Conservation (phyloP, 331 rosid species). For the Telfairia occidentalis region DNA sequence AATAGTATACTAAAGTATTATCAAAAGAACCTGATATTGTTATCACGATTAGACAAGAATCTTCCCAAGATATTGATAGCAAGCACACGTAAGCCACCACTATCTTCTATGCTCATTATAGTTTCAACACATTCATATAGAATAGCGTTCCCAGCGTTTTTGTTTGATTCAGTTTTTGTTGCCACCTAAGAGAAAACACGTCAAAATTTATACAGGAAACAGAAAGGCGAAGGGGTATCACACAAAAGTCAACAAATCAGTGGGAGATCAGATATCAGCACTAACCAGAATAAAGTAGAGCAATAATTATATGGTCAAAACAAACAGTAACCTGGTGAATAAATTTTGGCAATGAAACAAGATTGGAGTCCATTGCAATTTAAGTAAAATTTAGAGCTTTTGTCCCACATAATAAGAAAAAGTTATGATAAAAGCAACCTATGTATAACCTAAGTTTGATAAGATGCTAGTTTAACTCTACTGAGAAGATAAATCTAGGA, state of each 20-base stretch:
- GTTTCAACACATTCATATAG: conserved; percentile 93
- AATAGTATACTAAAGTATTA: conserved; percentile 4
- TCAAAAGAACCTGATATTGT: conserved; percentile 67
- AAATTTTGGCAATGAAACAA: neutral
- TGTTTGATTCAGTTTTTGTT: conserved; percentile 92
- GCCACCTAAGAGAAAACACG: conserved; percentile 62
- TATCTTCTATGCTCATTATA: conserved; percentile 95
- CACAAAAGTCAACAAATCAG: conserved; percentile 3
- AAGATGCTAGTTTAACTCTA: neutral
- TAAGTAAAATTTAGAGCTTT: neutral
- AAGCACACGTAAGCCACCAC: conserved; percentile 92
- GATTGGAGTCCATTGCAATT: neutral
- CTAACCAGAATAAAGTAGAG: neutral
- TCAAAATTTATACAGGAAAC: conserved; percentile 15
- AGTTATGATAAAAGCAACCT: neutral
- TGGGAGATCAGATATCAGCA: neutral
- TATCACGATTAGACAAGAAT: conserved; percentile 94
- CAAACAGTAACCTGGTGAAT: neutral
- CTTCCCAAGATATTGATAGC: conserved; percentile 95
- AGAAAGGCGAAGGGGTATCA: neutral
- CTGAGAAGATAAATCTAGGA: neutral
- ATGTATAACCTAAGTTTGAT: neutral
- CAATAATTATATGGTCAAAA: neutral
- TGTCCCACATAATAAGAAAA: neutral
- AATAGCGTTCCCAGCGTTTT: conserved; percentile 95